Conservation (phyloP, 179 eudicot species). For the Beta corolliflora region DNA sequence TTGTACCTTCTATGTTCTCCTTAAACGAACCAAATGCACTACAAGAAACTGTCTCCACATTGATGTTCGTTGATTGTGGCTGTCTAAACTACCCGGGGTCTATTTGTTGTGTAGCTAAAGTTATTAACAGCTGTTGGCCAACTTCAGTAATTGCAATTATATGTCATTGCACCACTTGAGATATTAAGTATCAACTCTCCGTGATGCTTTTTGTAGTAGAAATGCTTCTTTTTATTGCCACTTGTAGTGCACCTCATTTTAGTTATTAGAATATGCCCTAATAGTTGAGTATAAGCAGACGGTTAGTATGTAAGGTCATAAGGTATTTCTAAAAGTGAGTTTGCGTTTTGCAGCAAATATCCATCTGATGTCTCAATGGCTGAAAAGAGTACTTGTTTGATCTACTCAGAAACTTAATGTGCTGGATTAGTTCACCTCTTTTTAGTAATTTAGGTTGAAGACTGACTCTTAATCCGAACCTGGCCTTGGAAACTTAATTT, state of each 20-base stretch:
- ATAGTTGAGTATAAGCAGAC: not conserved
- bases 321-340: not conserved
- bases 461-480: too few species aligned
- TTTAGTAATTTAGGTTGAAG: too few species aligned
- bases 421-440: too few species aligned
- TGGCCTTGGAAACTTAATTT: too few species aligned
- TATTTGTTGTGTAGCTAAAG: not conserved
- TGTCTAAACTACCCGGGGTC: not conserved
- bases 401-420: not conserved
- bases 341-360: not conserved
- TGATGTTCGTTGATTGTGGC: not conserved
- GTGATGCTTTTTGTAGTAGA: not conserved
- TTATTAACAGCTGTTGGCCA: not conserved
- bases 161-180: not conserved
- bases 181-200: not conserved
- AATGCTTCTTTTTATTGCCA: not conserved
- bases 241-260: not conserved
- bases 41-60: not conserved
- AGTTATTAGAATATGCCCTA: not conserved
- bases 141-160: not conserved
- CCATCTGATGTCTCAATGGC: not conserved
- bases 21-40: not conserved
- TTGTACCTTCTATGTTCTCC: not conserved
- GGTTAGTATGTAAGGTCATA: not conserved
- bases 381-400: not conserved